Base-by-base conservation (phyloP, 2,329 filamentous ascomycete species). In the Xylaria polymorpha region DNA sequence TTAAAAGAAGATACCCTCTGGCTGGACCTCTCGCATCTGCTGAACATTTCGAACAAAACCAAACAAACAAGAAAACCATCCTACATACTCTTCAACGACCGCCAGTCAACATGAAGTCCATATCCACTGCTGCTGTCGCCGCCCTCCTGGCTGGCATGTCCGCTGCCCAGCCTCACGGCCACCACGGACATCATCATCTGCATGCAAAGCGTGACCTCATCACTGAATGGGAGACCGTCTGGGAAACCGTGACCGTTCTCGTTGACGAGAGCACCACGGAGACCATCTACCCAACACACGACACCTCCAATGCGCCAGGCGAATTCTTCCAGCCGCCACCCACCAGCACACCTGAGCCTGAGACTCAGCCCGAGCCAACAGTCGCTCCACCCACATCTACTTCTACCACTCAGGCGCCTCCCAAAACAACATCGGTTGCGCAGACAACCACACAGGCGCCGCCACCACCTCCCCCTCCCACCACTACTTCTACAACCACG, bases 241-340 rank as follows among this genome's bases (percentile, higher is more conserved):
- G 84, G 81, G 84, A 87, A 73, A 86, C 83, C 7, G 82, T 85
- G 73, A 83, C 81, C 3, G 83, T 88, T 69, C 84, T 85, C 67
- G 76, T 88, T 64, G 86, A 87, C 73, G 80, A 81, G 43, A 83
- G 81, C 71, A 81, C 83, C 73, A 88, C 86, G 64, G 70, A 82
- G 76, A 83, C 79, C 73, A 74, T 86, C 76, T 78, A 77, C 29
- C 81, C 82, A 14, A 62, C 72, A 6, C 39, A 29, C 2, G 60
- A 67, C 20, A 53, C 15, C 61, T 44, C 63, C n/a, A 67, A 64
- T 22, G 68, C 68, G 29, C 72, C 74, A 1, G 80, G 73, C 70
- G 73, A 80, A 71, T 81, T 82, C 75, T 77, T 78, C 70, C 76
- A 82, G 74, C 70, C 76, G 68, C 72, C 75, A 50, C 37, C 60